Percentiles rank a stretch among this genome's conserved stretches.
phyloP scores from a whole-genome alignment of 352 stramenopile species.

The Plasmopara halstedii region DNA sequence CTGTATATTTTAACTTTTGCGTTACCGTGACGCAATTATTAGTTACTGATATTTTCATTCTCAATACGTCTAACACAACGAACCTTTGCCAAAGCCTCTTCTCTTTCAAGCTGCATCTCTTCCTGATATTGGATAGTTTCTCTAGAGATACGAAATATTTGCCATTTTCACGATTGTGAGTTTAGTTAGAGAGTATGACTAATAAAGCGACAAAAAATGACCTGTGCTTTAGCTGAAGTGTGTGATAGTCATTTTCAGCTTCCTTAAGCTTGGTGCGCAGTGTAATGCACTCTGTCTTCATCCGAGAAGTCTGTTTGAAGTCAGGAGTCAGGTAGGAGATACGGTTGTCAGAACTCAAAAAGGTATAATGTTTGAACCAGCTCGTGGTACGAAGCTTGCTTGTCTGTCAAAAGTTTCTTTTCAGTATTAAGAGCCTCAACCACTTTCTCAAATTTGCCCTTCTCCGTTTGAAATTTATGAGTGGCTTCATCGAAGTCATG shows the following conservation, averaged over 20 bases:
- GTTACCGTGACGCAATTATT: not conserved
- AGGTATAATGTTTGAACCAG: slow-evolving; percentile 25
- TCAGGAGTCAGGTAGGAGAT: not conserved
- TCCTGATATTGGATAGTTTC: slow-evolving; percentile 60
- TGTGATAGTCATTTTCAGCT: slow-evolving; percentile 64
- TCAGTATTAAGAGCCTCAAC: slow-evolving; percentile 47
- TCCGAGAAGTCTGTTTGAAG: slow-evolving; percentile 34
- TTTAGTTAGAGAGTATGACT: not conserved
- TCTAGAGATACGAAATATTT: slow-evolving; percentile 6
- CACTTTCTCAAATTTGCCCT: slow-evolving; percentile 33
- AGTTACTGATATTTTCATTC: no score
- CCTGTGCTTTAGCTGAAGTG: slow-evolving; percentile 67
- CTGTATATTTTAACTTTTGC: slow-evolving; percentile 54
- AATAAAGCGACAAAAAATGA: slow-evolving; percentile 4
- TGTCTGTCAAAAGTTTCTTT: slow-evolving; percentile 37
- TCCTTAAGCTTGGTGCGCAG: slow-evolving; percentile 71
- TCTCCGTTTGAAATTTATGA: slow-evolving; percentile 44
- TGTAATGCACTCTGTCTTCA: slow-evolving; percentile 60
- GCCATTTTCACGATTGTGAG: not conserved
- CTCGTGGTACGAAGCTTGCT: slow-evolving; percentile 51
- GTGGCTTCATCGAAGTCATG: slow-evolving; percentile 40
- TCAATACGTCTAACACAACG: not conserved
- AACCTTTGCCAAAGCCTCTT: slow-evolving; percentile 63
- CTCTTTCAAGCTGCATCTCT: slow-evolving; percentile 57
- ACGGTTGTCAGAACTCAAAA: not conserved